Base-by-base conservation (phyloP, 2,329 filamentous ascomycete genomes). In the Claviceps pazoutovae region DNA sequence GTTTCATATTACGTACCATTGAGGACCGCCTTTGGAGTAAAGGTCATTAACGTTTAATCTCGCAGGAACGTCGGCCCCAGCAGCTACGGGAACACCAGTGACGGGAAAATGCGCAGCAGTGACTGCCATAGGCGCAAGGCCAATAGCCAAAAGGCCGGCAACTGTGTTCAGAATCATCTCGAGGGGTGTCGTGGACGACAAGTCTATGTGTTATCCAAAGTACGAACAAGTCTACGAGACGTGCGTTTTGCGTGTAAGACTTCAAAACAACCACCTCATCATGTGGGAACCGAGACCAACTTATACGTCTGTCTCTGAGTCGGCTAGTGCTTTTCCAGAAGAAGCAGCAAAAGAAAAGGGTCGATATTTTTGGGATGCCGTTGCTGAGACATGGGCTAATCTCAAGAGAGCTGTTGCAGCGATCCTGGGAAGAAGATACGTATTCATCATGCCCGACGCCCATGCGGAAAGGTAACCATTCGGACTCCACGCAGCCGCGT, bases 41-140 rank as follows among this genome's bases (percentile, higher is more conserved):
- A 79, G 58, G 5, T 68, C 64, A 56, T 75, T 73, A 55, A 80
- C 73, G 54, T 74, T 72, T 53, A 64, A 62, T 50, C 76, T 69
- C 43, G 63, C 52, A 6, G 76, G 76, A 26, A 69, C 64, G 48
- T 68, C 64, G 3, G 68, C 68, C 14, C 69, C 70, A 19, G 53
- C 45, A 54, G 68, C 61, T 51, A 73, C 63, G 17, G 59, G 57
- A 44, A 65, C 64, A 48, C 74, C 73, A 21, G 66, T 66, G 7
- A 75, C 56, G 17, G 64, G 60, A 49, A 61, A 58, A 37, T 56
- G 59, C 48, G 64, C 56, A 45, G 57, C 63, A 48, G 50, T 49
- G 50, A 56, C 59, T 47, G 58, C 57, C 19, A 60, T 48, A 41
- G 59, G 51, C 51, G 56, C 56, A 43, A 54, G 53, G 49, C 55